Evolutionary conservation across 305 asterid species (phyloP).

Genomic region (Withania somnifera): DNA sequence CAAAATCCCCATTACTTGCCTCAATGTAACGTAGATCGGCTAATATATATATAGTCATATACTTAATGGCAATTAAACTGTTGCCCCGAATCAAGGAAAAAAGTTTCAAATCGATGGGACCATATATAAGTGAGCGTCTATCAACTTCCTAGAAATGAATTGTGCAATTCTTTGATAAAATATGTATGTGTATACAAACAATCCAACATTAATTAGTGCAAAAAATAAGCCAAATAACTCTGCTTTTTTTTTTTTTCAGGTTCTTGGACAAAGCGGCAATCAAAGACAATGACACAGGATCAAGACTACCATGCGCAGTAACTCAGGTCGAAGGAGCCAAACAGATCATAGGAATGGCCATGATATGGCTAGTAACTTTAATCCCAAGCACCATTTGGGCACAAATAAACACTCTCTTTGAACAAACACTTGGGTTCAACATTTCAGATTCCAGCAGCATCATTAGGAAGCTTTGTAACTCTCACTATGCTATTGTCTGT

Average conservation of each 20-base stretch:
- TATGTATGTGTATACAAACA: not conserved
- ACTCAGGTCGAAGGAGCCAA: slow-evolving; percentile 75
- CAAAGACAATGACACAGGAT: slow-evolving; percentile 13
- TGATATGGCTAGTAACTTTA: slow-evolving; percentile 63
- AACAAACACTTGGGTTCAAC: slow-evolving; percentile 41
- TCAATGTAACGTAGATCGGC: not conserved
- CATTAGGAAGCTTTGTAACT: slow-evolving; percentile 63
- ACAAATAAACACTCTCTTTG: slow-evolving; percentile 67
- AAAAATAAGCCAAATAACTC: not conserved
- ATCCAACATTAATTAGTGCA: not conserved
- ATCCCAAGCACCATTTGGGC: slow-evolving; percentile 86
- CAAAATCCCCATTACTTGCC: not conserved
- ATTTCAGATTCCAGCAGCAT: slow-evolving; percentile 76
- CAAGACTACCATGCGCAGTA: slow-evolving; percentile 48
- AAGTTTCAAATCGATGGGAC: not conserved
- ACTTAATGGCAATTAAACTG: not conserved
- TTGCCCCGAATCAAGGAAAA: not conserved
- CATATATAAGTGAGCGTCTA: not conserved
- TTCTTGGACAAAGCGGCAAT: slow-evolving; percentile 81
- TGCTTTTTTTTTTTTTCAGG: slow-evolving; percentile 17
- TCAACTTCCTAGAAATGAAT: not conserved
- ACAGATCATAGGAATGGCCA: slow-evolving; percentile 63
- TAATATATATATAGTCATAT: not conserved
- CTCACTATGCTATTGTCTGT: slow-evolving; percentile 58
- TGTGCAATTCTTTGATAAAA: not conserved